Conservation (phyloP, 768 basidiomycete species). For the Phaffia australis region DNA sequence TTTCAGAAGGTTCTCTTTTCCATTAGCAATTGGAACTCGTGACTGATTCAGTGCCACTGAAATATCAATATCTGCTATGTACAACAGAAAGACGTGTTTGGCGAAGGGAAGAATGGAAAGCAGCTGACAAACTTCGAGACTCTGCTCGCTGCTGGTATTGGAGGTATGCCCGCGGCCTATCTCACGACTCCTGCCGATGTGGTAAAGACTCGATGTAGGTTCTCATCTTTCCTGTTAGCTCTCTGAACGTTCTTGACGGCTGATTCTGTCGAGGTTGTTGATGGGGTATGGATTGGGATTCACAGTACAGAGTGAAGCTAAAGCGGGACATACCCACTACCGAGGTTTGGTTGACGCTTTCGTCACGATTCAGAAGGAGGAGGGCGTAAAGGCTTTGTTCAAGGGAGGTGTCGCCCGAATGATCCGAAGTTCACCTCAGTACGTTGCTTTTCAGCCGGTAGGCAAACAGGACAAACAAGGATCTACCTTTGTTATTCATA, state of each 20-base stretch:
- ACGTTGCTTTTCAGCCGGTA: slow-evolving; percentile 10
- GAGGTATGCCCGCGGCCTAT: slow-evolving; percentile 89
- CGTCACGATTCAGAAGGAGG: slow-evolving; percentile 66
- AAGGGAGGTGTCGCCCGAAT: slow-evolving; percentile 84
- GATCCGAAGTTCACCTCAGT: slow-evolving; percentile 67
- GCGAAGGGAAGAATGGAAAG: slow-evolving; percentile 92
- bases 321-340: slow-evolving; percentile 82
- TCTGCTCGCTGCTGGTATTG: slow-evolving; percentile 60
- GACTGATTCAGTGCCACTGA: neutral
- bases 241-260: neutral
- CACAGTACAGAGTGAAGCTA: slow-evolving; percentile 81
- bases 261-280: neutral
- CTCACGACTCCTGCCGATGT: slow-evolving; percentile 54
- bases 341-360: slow-evolving; percentile 83
- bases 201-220: slow-evolving; percentile 59
- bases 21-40: neutral
- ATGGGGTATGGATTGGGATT: neutral
- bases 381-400: slow-evolving; percentile 55
- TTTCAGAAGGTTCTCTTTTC: neutral
- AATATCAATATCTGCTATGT: slow-evolving; percentile 36
- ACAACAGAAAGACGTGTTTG: slow-evolving; percentile 77
- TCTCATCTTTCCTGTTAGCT: neutral
- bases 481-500: neutral
- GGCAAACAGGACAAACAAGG: too few species aligned
- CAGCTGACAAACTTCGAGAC: slow-evolving; percentile 83